Evolutionary conservation across 805 yeast genomes (phyloP).

Genomic region (Hanseniaspora mollemarum): DNA sequence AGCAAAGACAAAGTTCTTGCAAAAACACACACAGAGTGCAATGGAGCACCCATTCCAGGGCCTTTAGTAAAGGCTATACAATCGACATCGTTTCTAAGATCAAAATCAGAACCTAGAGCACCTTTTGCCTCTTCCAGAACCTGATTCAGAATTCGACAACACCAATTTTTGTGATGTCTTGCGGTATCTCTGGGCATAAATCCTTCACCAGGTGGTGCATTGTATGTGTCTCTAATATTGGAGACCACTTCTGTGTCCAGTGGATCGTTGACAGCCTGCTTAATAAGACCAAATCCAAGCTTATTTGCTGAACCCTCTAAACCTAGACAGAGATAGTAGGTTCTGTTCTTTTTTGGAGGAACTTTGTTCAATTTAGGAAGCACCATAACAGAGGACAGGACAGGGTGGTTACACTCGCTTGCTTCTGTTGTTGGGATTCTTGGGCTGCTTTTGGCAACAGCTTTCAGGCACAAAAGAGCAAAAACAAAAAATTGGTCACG

Average conservation of each 20-base stretch:
- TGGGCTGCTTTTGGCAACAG: too few relatives aligned
- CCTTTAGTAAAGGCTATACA: constrained; percentile 93
- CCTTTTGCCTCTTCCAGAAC: constrained; percentile 57
- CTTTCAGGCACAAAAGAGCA: too few relatives aligned
- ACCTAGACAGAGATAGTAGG: constrained; percentile 65
- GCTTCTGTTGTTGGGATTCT: too few relatives aligned
- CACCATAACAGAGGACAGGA: background rate
- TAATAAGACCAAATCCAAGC: constrained; percentile 84
- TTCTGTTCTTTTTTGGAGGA: constrained; percentile 26
- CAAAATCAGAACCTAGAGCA: constrained; percentile 22
- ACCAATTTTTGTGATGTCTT: constrained; percentile 92
- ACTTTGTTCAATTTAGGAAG: constrained; percentile 18
- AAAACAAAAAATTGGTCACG: too few relatives aligned
- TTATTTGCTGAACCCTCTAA: constrained; percentile 96
- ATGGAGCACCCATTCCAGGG: constrained; percentile 99
- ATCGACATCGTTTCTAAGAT: constrained; percentile 43
- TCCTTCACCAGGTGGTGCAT: constrained; percentile 97
- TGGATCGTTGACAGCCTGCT: constrained; percentile 35
- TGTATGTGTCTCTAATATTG: constrained; percentile 89
- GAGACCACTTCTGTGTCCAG: constrained; percentile 55
- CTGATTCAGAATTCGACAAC: constrained; percentile 56
- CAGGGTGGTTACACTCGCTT: background rate
- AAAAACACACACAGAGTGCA: constrained; percentile 83
- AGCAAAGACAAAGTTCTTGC: constrained; percentile 75
- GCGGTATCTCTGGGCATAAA: constrained; percentile 95